A percentile compares a stretch with the other conserved stretches of the same genome.
These are phyloP conservation scores for Arachis monticola DNA, from an alignment of 331 rosid genomes.

Conservation along the genomic window DNA sequence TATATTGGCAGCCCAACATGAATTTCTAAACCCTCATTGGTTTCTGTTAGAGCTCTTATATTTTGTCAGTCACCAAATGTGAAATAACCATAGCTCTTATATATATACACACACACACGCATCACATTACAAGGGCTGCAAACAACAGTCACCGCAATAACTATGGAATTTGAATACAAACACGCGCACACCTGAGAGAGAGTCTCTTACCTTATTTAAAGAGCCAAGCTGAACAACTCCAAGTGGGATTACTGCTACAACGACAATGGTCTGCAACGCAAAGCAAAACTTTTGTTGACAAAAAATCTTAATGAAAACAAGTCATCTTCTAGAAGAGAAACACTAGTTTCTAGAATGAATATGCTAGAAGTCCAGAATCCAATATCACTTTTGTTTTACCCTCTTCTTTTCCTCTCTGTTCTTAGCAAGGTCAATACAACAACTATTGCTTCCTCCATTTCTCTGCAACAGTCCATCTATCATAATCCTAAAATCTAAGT, in stretches of 20 bases:
- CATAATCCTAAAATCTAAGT: conserved; percentile 1
- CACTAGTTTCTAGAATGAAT: conserved; percentile 5
- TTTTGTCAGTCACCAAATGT: too few species aligned
- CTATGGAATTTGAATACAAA: not conserved
- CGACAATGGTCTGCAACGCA: conserved; percentile 65
- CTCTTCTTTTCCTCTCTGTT: not conserved
- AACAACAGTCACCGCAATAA: conserved; percentile 17
- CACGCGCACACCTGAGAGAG: conserved; percentile 5
- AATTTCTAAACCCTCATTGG: not conserved
- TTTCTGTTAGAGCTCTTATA: not conserved
- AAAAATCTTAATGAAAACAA: not conserved
- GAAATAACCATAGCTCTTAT: not conserved
- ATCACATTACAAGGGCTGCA: not conserved
- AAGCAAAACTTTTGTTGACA: conserved; percentile 25
- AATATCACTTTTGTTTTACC: not conserved
- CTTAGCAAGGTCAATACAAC: not conserved
- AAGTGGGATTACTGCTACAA: conserved; percentile 65
- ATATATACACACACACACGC: conserved; percentile 3
- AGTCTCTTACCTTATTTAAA: conserved; percentile 59
- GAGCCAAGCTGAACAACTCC: conserved; percentile 88
- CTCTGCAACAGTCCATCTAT: conserved; percentile 25
- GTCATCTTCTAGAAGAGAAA: conserved; percentile 12
- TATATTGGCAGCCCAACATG: not conserved
- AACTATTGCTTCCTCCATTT: conserved; percentile 3
- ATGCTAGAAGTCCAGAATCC: conserved; percentile 12